A percentile compares a stretch with the other conserved stretches of the same genome.
These are phyloP conservation scores for Cordyceps pruinosa DNA, from an alignment of 2,329 filamentous ascomycete species.

Conservation along the genomic window DNA sequence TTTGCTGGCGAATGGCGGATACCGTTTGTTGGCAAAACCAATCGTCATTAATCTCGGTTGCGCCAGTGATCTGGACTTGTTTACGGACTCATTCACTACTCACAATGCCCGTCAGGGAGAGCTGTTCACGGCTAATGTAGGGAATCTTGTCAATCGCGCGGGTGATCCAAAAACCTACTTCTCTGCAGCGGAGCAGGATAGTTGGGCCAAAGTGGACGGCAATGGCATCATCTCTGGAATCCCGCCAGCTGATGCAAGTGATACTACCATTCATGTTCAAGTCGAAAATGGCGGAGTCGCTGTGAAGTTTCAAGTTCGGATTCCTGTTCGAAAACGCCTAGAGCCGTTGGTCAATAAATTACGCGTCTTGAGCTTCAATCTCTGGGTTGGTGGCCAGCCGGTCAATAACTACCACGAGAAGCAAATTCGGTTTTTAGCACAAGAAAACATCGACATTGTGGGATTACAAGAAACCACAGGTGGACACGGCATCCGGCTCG, in stretches of 20 bases:
- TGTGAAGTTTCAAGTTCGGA: conserved; percentile 22
- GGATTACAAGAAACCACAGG: conserved; percentile 31
- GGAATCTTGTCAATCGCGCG: conserved; percentile 26
- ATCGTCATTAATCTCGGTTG: neutral
- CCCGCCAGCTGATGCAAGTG: conserved; percentile 19
- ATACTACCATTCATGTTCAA: conserved; percentile 21
- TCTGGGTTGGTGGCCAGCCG: conserved; percentile 32
- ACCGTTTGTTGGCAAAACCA: neutral
- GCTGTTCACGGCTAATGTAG: conserved; percentile 25
- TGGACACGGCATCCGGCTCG: conserved; percentile 26
- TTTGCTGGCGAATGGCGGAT: neutral
- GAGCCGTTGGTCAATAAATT: conserved; percentile 26
- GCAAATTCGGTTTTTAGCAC: conserved; percentile 30
- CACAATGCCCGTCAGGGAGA: conserved; percentile 31
- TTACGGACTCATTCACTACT: conserved; percentile 26
- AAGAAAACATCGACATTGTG: conserved; percentile 28
- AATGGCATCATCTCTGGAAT: conserved; percentile 31
- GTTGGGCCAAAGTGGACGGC: conserved; percentile 27
- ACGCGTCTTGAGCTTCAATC: conserved; percentile 32
- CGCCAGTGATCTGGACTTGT: conserved; percentile 16
- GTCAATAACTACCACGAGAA: conserved; percentile 32
- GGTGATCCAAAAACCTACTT: conserved; percentile 23
- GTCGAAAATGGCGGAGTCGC: conserved; percentile 20
- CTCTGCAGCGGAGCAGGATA: conserved; percentile 18
- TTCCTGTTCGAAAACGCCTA: conserved; percentile 25